Evolutionary conservation across 257 asterid species (phyloP).

Genomic region (Coffea eugenioides): DNA sequence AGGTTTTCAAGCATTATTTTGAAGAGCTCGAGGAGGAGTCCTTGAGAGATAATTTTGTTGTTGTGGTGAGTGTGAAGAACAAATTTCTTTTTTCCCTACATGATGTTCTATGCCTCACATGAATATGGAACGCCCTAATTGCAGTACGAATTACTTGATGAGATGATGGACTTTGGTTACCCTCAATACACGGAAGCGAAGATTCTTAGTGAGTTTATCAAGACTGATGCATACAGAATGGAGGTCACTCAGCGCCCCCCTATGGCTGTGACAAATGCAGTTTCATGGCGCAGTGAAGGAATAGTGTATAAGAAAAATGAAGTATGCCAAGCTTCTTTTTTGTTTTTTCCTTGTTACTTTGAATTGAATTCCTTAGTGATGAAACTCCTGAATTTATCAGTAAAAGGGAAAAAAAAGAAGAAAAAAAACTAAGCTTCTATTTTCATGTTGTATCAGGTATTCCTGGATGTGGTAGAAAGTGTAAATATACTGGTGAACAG

Average conservation of each 20-base stretch:
- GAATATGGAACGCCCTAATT: constrained; percentile 11
- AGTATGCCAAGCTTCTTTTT: constrained; percentile 40
- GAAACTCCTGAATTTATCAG: neutral
- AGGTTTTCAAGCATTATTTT: constrained; percentile 98
- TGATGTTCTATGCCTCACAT: constrained; percentile 2
- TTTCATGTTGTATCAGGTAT: constrained; percentile 63
- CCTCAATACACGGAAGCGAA: constrained; percentile 99
- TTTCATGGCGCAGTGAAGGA: constrained; percentile 99
- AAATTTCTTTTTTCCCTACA: neutral
- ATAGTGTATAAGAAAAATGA: constrained; percentile 93
- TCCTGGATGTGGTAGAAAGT: constrained; percentile 98
- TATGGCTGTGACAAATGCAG: constrained; percentile 99
- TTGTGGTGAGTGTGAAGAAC: constrained; percentile 63
- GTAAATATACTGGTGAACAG: constrained; percentile 98
- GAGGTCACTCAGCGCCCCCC: constrained; percentile 99
- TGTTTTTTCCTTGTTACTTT: neutral
- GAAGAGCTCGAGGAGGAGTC: constrained; percentile 99
- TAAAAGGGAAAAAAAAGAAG: constrained; percentile 4
- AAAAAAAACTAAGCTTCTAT: neutral
- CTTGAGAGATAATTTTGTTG: constrained; percentile 95
- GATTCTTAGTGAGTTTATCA: constrained; percentile 96
- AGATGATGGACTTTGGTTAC: constrained; percentile 99
- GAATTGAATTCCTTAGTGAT: neutral
- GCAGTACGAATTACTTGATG: constrained; percentile 96
- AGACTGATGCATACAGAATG: constrained; percentile 99